Base-by-base conservation (phyloP, 2,329 filamentous ascomycete species). In the Aspergillus transmontanensis region DNA sequence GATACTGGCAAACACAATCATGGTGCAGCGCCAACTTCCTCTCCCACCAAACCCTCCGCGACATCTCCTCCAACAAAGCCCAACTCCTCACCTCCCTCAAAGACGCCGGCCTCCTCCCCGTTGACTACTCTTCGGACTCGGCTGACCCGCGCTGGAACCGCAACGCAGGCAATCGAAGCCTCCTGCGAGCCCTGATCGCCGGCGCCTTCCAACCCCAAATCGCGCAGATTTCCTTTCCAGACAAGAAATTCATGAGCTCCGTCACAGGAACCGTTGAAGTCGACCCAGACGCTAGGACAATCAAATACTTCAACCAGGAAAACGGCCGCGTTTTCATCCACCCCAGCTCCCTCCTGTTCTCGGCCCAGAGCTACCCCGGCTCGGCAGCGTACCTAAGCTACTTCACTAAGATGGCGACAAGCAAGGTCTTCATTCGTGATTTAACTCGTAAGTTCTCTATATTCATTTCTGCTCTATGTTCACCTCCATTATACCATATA, bases 261-360 rank as follows among this genome's bases (percentile, higher is more conserved):
- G 87, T 96, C 66, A 92, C 92, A 1, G 95, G 95, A 9, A 92
- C 95, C 0, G 92, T 98, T 1, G 94, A 95, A 75, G 84, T 97
- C 7, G 95, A 99, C 74, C 94, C 94, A 0, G 94, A 98, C 78
- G 94, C 94, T 5, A 86, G 89, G 59, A 92, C 90, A 3, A 97
- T 99, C 79, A 95, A 93, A 75, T 99, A 94, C 80, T 98, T 93
- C 78, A 92, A 91, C 69, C 89, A 92, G 72, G 91, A 93, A 70
- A 92, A 90, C 68, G 91, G 90, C 0, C 86, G 95, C 7, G 92
- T 98, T 14, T 99, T 99, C 77, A 89, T 98, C 19, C 95, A 99
- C 73, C 95, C 95, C 0, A 89, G 88, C 70, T 96, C 92, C 51
- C 93, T 90, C 0, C 83, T 98, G 11, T 98, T 98, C 76, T 90